Conservation (phyloP, 1,139 yeast genomes). For the Suhomyces terraborum region DNA sequence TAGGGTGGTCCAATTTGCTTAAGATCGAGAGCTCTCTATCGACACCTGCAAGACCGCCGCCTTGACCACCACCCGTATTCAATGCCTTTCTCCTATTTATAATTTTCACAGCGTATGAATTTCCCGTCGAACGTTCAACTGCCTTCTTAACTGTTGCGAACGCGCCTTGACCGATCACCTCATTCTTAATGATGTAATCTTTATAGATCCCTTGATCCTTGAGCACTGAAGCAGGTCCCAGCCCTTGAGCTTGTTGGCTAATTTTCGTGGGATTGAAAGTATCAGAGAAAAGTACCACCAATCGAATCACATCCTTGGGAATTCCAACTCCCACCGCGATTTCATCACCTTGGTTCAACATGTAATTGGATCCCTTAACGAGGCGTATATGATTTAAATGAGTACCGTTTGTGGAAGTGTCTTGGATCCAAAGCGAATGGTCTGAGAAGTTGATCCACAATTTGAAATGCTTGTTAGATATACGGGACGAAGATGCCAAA, state of each 20-base stretch:
- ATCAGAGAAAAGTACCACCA: slow-evolving; percentile 65
- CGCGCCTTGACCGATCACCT: slow-evolving; percentile 93
- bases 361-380: slow-evolving; percentile 78
- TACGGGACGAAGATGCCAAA: slow-evolving; percentile 61
- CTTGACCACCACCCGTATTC: slow-evolving; percentile 63
- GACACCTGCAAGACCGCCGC: slow-evolving; percentile 56
- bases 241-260: slow-evolving; percentile 15
- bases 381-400: slow-evolving; percentile 73
- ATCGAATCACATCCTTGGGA: slow-evolving; percentile 69
- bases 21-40: slow-evolving; percentile 83
- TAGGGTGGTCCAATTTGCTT: slow-evolving; percentile 75
- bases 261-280: slow-evolving; percentile 39
- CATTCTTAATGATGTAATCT: slow-evolving; percentile 77
- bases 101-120: slow-evolving; percentile 85
- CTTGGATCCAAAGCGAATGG: slow-evolving; percentile 64
- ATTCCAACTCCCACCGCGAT: slow-evolving; percentile 90
- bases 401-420: slow-evolving; percentile 87
- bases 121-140: slow-evolving; percentile 80
- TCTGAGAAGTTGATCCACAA: slow-evolving; percentile 61
- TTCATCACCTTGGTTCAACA: slow-evolving; percentile 89
- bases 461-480: slow-evolving; percentile 78
- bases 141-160: slow-evolving; percentile 95
- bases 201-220: slow-evolving; percentile 60
- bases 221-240: slow-evolving; percentile 23
- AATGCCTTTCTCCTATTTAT: slow-evolving; percentile 79